Percentiles rank a stretch among this genome's conserved stretches.
Conservation (phyloP, 2,329 filamentous ascomycete genomes). For the Diplodia intermedia region DNA sequence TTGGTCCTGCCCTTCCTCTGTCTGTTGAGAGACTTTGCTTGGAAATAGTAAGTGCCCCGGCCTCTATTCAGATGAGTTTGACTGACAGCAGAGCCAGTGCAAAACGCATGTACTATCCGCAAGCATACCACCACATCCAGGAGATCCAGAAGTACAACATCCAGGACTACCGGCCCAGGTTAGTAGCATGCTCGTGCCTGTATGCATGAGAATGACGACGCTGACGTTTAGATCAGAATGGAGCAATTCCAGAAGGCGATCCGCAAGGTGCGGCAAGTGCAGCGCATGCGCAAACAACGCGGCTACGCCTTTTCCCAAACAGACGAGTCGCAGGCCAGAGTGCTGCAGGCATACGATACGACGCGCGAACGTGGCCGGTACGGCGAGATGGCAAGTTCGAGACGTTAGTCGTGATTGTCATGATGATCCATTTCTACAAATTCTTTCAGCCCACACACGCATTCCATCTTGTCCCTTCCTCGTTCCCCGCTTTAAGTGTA, state of each 20-base stretch:
- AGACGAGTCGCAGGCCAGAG: constrained; percentile 92
- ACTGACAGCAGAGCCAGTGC: constrained; percentile 50
- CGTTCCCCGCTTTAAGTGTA: not conserved
- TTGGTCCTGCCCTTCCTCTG: constrained; percentile 80
- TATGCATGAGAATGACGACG: not conserved
- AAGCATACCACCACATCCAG: constrained; percentile 97
- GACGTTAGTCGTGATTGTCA: constrained; percentile 35
- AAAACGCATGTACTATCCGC: constrained; percentile 95
- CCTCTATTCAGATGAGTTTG: not conserved
- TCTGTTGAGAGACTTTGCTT: constrained; percentile 85
- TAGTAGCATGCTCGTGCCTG: constrained; percentile 46
- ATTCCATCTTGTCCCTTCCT: not conserved
- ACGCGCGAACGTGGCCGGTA: constrained; percentile 89
- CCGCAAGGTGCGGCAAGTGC: constrained; percentile 95
- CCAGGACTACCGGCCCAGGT: constrained; percentile 96
- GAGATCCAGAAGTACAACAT: constrained; percentile 99
- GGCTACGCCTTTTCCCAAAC: constrained; percentile 98
- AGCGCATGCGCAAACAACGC: constrained; percentile 98
- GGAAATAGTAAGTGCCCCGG: constrained; percentile 75
- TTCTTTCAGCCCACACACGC: not conserved
- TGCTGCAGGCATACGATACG: constrained; percentile 97
- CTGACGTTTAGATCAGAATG: constrained; percentile 67
- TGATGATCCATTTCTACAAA: not conserved
- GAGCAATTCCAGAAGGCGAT: constrained; percentile 99
- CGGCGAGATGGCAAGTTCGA: constrained; percentile 85